phyloP scores from a whole-genome alignment of 768 basidiomycete genomes.

The Steccherinum ochraceum region DNA sequence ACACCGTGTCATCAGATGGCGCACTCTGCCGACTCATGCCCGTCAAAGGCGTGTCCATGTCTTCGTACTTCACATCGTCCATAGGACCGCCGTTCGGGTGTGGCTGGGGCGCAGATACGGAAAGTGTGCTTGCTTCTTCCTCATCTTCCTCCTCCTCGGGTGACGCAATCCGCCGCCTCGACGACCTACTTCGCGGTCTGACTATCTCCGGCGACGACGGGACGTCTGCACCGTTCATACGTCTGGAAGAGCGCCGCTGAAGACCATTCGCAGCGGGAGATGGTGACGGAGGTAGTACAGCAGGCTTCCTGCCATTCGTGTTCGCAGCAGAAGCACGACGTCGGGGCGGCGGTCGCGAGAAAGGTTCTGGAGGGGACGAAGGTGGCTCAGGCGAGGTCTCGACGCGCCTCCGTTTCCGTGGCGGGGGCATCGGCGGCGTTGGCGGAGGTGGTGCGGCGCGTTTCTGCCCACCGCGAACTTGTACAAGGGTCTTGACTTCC shows the following conservation, averaged over 20 bases:
- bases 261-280: not conserved
- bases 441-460: conserved; percentile 24
- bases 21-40: conserved; percentile 47
- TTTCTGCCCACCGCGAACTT: conserved; percentile 16
- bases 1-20: conserved; percentile 54
- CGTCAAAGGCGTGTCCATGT: conserved; percentile 44
- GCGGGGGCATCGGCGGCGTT: conserved; percentile 8
- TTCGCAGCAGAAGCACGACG: not conserved
- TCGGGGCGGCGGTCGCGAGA: not conserved
- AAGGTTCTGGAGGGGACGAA: not conserved
- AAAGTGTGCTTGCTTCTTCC: not conserved
- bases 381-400: not conserved
- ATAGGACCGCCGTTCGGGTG: not conserved
- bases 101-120: not conserved
- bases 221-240: not conserved
- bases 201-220: not conserved
- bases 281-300: not conserved
- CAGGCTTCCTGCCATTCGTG: not conserved
- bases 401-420: conserved; percentile 5
- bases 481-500: conserved; percentile 15
- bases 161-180: not conserved
- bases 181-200: not conserved
- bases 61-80: conserved; percentile 47
- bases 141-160: not conserved
- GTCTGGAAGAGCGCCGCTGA: not conserved